These are phyloP conservation scores for Albugo laibachii DNA, from an alignment of 352 stramenopile genomes.

Conservation along the genomic window DNA sequence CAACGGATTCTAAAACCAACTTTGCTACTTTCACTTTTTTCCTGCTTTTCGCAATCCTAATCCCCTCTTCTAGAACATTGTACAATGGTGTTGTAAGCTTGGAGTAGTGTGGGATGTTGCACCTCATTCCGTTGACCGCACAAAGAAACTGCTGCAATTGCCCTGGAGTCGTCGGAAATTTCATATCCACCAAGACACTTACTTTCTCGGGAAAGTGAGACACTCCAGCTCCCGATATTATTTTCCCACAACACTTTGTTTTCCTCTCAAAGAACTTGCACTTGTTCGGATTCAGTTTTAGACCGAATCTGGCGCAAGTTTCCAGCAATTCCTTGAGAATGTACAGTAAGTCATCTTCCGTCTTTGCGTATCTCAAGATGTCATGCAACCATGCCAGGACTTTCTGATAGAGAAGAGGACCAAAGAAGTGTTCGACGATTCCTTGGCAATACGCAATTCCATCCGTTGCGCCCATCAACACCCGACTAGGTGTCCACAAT, in stretches of 20 bases:
- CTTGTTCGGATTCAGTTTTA: conserved; percentile 1
- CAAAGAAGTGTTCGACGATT: neutral
- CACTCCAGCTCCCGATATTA: neutral
- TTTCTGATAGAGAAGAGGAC: neutral
- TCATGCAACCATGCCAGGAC: neutral
- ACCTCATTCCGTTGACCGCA: conserved; percentile 14
- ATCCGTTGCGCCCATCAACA: conserved; percentile 9
- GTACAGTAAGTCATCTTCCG: neutral
- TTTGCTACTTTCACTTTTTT: conserved; percentile 9
- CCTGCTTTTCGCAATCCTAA: neutral
- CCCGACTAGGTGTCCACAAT: conserved; percentile 4
- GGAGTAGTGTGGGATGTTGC: conserved; percentile 11
- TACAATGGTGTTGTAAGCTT: conserved; percentile 6
- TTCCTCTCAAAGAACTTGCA: neutral
- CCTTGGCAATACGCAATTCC: conserved; percentile 4
- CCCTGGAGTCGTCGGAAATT: neutral
- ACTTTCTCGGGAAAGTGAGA: conserved; percentile 3
- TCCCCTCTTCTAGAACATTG: conserved; percentile 1
- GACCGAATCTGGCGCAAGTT: neutral
- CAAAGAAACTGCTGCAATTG: conserved; percentile 17
- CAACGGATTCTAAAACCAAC: conserved; percentile 1
- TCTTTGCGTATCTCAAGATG: neutral
- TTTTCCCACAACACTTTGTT: neutral
- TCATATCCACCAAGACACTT: conserved; percentile 1
- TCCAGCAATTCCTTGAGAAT: neutral